A percentile compares a stretch with the other conserved stretches of the same genome.
These are phyloP conservation scores for Moesziomyces antarcticus DNA, from an alignment of 1,284 basidiomycete genomes.

Conservation along the genomic window DNA sequence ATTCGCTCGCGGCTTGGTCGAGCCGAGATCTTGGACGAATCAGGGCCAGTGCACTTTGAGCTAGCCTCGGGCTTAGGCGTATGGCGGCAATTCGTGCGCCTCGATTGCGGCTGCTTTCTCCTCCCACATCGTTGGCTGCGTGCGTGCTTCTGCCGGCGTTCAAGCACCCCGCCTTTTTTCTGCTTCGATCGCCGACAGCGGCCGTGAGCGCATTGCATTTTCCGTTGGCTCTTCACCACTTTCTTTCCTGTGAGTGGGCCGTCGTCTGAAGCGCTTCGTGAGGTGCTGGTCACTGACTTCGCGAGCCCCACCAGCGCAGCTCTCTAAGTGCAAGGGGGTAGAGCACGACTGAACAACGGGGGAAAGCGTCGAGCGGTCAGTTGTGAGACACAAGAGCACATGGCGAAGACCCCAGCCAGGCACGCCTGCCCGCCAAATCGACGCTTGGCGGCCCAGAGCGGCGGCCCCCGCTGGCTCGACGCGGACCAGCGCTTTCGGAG, in stretches of 20 bases:
- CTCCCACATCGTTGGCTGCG: constrained; percentile 1
- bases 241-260: not conserved
- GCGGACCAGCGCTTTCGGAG: not conserved
- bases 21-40: not conserved
- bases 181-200: constrained; percentile 13
- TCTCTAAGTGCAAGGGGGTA: not conserved
- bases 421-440: not conserved
- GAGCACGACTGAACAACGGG: not conserved
- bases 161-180: constrained; percentile 10
- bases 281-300: too few species aligned
- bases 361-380: not conserved
- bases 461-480: not conserved
- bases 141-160: constrained; percentile 18
- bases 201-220: not conserved
- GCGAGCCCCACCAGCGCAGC: too few species aligned
- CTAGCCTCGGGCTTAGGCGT: not conserved
- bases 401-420: not conserved
- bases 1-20: not conserved
- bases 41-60: not conserved
- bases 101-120: not conserved
- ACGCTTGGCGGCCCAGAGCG: not conserved
- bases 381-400: not conserved
- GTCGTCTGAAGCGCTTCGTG: not conserved
- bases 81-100: not conserved
- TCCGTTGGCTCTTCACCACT: not conserved